A percentile compares a stretch with the other conserved stretches of the same genome.
Evolutionary conservation across 140 eudicot genomes (phyloP).

Genomic region (Oenanthe javanica): DNA sequence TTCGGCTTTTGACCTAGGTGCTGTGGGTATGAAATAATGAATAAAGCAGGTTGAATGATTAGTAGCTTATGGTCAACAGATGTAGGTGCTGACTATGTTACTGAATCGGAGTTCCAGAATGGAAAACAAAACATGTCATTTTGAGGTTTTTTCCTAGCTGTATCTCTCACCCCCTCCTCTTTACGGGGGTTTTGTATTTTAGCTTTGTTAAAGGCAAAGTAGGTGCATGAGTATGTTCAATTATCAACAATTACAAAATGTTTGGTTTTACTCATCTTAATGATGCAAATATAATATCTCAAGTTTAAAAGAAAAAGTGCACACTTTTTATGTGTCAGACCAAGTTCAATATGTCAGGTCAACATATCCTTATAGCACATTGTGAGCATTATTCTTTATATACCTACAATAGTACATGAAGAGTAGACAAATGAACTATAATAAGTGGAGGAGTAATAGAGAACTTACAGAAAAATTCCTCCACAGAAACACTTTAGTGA

Average conservation of each 20-base stretch:
- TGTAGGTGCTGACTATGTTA: not conserved
- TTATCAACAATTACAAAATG: not conserved
- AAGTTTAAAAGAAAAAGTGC: not conserved
- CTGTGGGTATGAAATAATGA: not conserved
- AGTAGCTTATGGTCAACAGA: not conserved
- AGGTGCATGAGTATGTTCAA: not conserved
- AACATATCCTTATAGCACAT: not conserved
- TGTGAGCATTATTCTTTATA: not conserved
- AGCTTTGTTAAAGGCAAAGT: not conserved
- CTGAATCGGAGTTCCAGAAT: not conserved
- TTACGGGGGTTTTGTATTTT: not conserved
- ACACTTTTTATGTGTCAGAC: not conserved
- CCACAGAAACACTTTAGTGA: not conserved
- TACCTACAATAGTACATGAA: not conserved
- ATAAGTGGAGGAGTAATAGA: not conserved
- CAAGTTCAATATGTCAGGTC: not conserved
- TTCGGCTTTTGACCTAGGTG: no score
- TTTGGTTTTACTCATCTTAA: not conserved
- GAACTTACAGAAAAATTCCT: slow-evolving; percentile 8
- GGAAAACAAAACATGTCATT: not conserved
- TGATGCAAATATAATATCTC: not conserved
- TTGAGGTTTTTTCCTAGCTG: not conserved
- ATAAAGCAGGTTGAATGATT: not conserved
- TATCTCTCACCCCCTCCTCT: not conserved
- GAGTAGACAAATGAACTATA: not conserved